Evolutionary conservation across 345 rosid species (phyloP).

Genomic region (Eucalyptus rudis): DNA sequence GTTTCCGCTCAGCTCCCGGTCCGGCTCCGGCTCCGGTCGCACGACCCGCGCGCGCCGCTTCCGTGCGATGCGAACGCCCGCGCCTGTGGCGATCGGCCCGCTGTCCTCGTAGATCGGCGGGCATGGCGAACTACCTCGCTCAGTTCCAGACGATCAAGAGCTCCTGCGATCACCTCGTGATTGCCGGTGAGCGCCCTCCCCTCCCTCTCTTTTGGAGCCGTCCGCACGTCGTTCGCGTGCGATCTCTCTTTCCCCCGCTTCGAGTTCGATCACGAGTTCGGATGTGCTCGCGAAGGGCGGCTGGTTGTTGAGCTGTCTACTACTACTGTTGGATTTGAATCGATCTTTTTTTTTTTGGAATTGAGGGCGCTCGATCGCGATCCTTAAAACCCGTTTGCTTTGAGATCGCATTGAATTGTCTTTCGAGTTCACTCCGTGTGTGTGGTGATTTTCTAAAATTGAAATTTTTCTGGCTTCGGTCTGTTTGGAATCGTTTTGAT

Average conservation of each 20-base stretch:
- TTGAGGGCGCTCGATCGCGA: background rate
- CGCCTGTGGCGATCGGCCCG: background rate
- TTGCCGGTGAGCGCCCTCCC: constrained; percentile 38
- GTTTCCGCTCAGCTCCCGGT: no score
- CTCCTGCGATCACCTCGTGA: constrained; percentile 64
- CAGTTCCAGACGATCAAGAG: constrained; percentile 83
- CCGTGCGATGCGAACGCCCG: background rate
- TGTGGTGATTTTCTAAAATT: background rate
- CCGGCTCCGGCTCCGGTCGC: background rate
- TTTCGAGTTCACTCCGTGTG: background rate
- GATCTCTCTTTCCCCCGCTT: background rate
- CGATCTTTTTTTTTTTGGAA: background rate
- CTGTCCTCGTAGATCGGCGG: constrained; percentile 23
- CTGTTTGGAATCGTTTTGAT: background rate
- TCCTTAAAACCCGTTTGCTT: background rate
- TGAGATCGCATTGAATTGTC: background rate
- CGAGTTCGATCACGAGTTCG: background rate
- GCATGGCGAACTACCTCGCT: constrained; percentile 81
- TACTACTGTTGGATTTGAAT: background rate
- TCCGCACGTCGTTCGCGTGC: background rate
- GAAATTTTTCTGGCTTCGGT: background rate
- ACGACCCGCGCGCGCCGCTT: background rate
- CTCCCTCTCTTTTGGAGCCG: background rate
- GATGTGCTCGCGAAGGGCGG: background rate
- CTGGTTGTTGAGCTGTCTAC: background rate